These are phyloP conservation scores for Gaultheria prostrata DNA, from an alignment of 148 eudicot genomes.

Conservation along the genomic window DNA sequence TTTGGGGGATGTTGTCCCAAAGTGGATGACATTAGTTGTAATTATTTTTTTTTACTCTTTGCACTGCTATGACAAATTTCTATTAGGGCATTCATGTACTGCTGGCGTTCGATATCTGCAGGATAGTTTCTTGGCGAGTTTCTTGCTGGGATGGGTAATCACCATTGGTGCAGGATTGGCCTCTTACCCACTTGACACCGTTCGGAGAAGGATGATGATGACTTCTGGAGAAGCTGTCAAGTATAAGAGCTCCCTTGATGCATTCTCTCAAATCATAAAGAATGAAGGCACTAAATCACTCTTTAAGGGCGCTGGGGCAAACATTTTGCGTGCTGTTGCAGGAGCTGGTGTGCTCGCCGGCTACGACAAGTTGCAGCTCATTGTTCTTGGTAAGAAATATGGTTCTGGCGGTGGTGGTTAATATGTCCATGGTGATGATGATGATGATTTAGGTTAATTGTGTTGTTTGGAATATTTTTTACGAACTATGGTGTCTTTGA, in stretches of 20 bases:
- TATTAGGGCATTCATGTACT: not conserved
- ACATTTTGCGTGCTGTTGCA: slow-evolving; percentile 66
- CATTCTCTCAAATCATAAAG: slow-evolving; percentile 51
- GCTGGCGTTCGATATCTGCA: slow-evolving; percentile 23
- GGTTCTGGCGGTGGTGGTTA: slow-evolving; percentile 58
- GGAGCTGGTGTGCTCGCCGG: slow-evolving; percentile 74
- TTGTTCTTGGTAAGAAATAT: slow-evolving; percentile 61
- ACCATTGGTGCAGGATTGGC: slow-evolving; percentile 66
- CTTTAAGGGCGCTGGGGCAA: slow-evolving; percentile 73
- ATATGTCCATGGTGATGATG: slow-evolving; percentile 10
- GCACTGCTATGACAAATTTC: not conserved
- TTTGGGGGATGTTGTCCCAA: not conserved
- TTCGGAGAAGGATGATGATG: slow-evolving; percentile 79
- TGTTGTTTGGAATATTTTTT: not conserved
- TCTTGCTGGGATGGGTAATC: slow-evolving; percentile 66
- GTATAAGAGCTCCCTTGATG: slow-evolving; percentile 63
- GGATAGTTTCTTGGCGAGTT: slow-evolving; percentile 77
- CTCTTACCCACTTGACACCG: slow-evolving; percentile 62
- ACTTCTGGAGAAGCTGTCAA: slow-evolving; percentile 71
- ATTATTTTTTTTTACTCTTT: not conserved
- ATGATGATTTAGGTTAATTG: slow-evolving; percentile 10
- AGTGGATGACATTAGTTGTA: not conserved
- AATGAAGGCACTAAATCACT: slow-evolving; percentile 60
- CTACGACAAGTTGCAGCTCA: slow-evolving; percentile 62
- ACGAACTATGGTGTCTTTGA: not conserved